Evolutionary conservation across 164 flowering plant species (phyloP).

Genomic region (Nelumbo lutea): DNA sequence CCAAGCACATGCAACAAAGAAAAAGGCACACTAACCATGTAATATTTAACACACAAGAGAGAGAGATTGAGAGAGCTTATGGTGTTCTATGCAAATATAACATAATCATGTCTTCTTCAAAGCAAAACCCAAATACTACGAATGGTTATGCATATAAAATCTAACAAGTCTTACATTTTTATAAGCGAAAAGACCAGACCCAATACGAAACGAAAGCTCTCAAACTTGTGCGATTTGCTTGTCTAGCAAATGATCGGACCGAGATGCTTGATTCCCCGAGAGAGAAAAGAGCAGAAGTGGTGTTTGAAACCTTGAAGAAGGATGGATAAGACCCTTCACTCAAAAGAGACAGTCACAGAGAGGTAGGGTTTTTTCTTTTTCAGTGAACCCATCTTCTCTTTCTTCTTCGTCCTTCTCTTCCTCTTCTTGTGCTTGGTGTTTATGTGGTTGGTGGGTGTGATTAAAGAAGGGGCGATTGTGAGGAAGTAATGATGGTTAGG

Average conservation of each 20-base stretch:
- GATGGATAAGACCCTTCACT: background rate
- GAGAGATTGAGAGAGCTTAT: too few relatives aligned
- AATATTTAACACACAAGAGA: too few relatives aligned
- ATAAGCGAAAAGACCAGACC: background rate
- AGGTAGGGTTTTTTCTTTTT: background rate
- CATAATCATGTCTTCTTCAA: background rate
- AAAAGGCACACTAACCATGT: background rate
- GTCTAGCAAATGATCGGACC: slow-evolving; percentile 18
- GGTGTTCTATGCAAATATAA: too few relatives aligned
- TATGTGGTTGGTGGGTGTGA: background rate
- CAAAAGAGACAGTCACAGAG: background rate
- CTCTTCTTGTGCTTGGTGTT: background rate
- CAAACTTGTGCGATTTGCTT: slow-evolving; percentile 6
- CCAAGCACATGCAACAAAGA: background rate
- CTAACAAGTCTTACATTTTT: background rate
- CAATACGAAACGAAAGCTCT: background rate
- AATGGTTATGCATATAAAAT: background rate
- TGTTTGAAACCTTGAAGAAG: background rate
- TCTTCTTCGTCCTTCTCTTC: background rate
- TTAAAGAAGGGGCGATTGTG: background rate
- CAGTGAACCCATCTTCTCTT: slow-evolving; percentile 6
- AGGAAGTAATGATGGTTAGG: slow-evolving; percentile 8
- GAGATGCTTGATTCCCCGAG: slow-evolving; percentile 16
- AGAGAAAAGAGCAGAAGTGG: background rate
- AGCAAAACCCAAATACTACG: background rate